These are phyloP conservation scores for Suillus plorans DNA, from an alignment of 768 basidiomycete species.

Conservation along the genomic window DNA sequence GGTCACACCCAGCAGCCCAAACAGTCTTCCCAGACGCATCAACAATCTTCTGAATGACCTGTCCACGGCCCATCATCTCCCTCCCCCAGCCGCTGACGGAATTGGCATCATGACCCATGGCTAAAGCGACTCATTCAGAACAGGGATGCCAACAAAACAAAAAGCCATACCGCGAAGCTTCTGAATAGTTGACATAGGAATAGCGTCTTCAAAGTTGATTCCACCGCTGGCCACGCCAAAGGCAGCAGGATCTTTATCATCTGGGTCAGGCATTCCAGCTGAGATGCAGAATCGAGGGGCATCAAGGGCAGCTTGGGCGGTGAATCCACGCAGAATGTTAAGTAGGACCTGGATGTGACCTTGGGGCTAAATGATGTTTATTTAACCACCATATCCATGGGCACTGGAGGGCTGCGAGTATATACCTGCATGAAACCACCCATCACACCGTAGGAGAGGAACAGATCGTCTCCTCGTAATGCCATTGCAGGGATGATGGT, in stretches of 20 bases:
- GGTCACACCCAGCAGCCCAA: conserved; percentile 95
- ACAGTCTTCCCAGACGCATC: conserved; percentile 69
- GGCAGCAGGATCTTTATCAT: conserved; percentile 39
- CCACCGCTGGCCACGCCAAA: conserved; percentile 73
- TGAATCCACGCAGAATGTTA: conserved; percentile 86
- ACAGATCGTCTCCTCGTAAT: conserved; percentile 74
- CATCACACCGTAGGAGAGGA: conserved; percentile 91
- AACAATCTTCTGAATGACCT: conserved; percentile 82
- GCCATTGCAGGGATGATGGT: conserved; percentile 94
- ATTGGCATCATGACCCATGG: conserved; percentile 87
- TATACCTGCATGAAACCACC: conserved; percentile 84
- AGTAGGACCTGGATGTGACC: conserved; percentile 94
- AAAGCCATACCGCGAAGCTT: conserved; percentile 60
- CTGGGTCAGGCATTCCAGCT: conserved; percentile 67
- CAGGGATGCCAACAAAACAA: neutral
- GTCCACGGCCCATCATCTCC: conserved; percentile 76
- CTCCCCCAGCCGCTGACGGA: conserved; percentile 58
- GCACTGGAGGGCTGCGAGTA: conserved; percentile 1
- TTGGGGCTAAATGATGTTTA: conserved; percentile 61
- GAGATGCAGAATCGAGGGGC: conserved; percentile 97
- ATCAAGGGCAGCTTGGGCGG: conserved; percentile 87
- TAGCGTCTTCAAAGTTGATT: conserved; percentile 87
- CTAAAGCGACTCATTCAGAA: conserved; percentile 35
- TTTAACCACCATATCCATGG: neutral
- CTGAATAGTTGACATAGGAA: conserved; percentile 58